Evolutionary conservation across 257 asterid genomes (phyloP).

Genomic region (Solanum phureja): DNA sequence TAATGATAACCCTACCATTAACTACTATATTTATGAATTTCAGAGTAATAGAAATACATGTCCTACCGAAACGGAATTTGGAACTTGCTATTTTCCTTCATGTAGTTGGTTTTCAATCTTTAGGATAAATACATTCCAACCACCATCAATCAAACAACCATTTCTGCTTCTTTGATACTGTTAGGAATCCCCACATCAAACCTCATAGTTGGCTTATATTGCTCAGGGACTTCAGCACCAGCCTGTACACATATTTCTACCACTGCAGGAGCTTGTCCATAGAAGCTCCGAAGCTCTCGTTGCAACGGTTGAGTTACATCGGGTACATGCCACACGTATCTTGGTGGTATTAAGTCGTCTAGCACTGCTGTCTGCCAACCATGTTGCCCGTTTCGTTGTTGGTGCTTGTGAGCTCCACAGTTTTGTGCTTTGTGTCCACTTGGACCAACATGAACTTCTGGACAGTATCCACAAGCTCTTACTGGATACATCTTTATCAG

Average conservation of each 20-base stretch:
- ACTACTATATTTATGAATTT: too few relatives aligned
- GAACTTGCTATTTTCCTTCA: background rate
- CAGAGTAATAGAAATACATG: background rate
- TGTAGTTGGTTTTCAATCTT: background rate
- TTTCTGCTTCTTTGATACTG: conserved; percentile 74
- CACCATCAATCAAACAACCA: conserved; percentile 46
- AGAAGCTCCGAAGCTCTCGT: conserved; percentile 69
- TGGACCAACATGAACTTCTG: conserved; percentile 83
- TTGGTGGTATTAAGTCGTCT: conserved; percentile 79
- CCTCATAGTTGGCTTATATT: conserved; percentile 82
- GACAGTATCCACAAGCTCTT: conserved; percentile 88
- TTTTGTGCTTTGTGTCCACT: conserved; percentile 91
- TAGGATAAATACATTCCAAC: background rate
- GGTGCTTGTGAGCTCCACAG: conserved; percentile 96
- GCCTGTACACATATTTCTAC: conserved; percentile 80
- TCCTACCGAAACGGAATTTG: background rate
- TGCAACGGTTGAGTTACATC: conserved; percentile 33
- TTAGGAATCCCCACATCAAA: conserved; percentile 82
- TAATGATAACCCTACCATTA: background rate
- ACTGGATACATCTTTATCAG: conserved; percentile 81
- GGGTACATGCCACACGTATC: conserved; percentile 91
- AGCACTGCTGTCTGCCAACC: conserved; percentile 89
- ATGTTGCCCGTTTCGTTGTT: conserved; percentile 97
- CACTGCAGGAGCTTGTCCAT: conserved; percentile 90
- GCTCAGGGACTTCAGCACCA: conserved; percentile 81